Evolutionary conservation across 2,329 filamentous ascomycete species (phyloP), one percentile per base, ranked within the genome.

Genomic region (Aspergillus novoparasiticus): DNA sequence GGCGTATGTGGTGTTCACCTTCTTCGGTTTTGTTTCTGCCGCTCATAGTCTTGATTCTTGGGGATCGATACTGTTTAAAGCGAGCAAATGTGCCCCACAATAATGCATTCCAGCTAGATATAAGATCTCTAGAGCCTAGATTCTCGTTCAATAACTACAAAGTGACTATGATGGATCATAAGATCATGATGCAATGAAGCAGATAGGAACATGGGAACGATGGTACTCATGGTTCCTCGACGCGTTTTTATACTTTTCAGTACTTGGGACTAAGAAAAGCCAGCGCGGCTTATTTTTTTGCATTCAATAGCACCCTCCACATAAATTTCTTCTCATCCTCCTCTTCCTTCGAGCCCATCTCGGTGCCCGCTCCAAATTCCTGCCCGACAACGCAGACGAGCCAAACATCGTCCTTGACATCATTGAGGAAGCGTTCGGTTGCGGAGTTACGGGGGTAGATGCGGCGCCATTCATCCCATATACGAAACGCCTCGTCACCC

Each of bases 401-500:
- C 91, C 94, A 97, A 68, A 87, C 85, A 71, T 93, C 92, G 53
- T 86, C 83, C 72, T 87, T 86, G 41, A 90, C 83, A 6, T 81
- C 76, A 65, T 90, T 87, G 50, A 99, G 81, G 61, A 97, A 82
- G 73, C 85, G 87, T 70, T 90, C 89, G 63, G 89, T 93, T 58
- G 87, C 83, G 3, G 89, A 90, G 6, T 86, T 88, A 55, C 89
- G 85, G n/a, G 88, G 88, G 77, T 97, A 98, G 54, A 97, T 90
- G 69, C 91, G 86, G 64, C 91, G 89, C 95, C 95, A 99, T 81
- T 98, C 95, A 48, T 84, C 86, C 91, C 94, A 98, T 73, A 98
- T 97, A 36, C 90, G 90, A 81, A 95, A 99, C 1, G 95, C 94
- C 83, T 99, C 95, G 75, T 98, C 95, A 62, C 89, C 87, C 95